Evolutionary conservation across 768 basidiomycete species (phyloP).

Genomic region (Gloeopeniophorella convolvens): DNA sequence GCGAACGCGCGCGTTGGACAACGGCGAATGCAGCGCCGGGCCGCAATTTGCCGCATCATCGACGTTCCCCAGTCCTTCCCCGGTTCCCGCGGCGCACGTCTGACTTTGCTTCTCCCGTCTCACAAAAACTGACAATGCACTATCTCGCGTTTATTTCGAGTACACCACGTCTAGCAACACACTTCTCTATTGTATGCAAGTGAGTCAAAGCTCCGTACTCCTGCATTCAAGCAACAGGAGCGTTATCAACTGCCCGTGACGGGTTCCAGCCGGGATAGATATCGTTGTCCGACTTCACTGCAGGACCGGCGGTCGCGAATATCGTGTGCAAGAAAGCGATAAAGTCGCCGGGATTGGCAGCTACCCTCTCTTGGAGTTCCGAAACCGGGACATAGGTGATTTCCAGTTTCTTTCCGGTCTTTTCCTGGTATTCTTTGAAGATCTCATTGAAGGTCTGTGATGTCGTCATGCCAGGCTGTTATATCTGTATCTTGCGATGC

Average conservation of each 20-base stretch:
- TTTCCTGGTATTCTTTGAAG: conserved; percentile 14
- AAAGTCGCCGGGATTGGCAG: conserved; percentile 11
- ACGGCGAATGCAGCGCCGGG: no score
- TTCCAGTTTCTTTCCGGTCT: conserved; percentile 18
- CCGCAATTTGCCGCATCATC: not conserved
- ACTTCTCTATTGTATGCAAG: no score
- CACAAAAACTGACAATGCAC: no score
- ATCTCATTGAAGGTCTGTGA: conserved; percentile 20
- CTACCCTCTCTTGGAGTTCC: conserved; percentile 11
- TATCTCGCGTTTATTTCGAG: no score
- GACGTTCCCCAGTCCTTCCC: no score
- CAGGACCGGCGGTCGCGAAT: conserved; percentile 8
- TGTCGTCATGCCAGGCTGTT: no score
- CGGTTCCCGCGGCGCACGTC: no score
- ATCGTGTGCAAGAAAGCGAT: not conserved
- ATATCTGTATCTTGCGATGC: no score
- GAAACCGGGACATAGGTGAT: conserved; percentile 15
- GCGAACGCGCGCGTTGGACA: not conserved
- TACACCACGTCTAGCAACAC: no score
- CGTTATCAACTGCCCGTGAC: conserved; percentile 10
- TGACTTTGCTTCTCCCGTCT: no score
- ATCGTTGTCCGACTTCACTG: conserved; percentile 8
- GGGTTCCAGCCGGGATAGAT: conserved; percentile 22
- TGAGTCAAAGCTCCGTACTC: no score
- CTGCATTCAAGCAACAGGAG: not conserved